A percentile compares a stretch with the other conserved stretches of the same genome.
These are phyloP conservation scores for Geotrichum carabidarum DNA, from an alignment of 1,139 yeast species.

Conservation along the genomic window DNA sequence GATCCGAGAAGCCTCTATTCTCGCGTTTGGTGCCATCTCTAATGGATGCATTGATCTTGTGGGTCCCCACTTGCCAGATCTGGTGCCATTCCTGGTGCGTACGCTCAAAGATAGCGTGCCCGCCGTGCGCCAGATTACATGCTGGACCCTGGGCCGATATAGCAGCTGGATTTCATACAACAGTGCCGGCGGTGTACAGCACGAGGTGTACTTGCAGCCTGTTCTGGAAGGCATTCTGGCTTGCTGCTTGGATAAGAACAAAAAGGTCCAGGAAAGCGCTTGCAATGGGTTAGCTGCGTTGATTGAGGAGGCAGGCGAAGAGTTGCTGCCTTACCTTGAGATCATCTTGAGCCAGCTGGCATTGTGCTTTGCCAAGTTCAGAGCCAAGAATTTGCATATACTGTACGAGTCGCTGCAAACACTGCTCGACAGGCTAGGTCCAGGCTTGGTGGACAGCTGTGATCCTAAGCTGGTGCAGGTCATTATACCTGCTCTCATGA, in stretches of 20 bases:
- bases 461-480: conserved; percentile 54
- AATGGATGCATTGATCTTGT: conserved; percentile 78
- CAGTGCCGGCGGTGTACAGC: conserved; percentile 50
- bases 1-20: conserved; percentile 83
- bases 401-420: conserved; percentile 92
- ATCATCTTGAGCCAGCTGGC: conserved; percentile 67
- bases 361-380: conserved; percentile 69
- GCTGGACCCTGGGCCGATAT: conserved; percentile 92
- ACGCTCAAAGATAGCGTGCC: conserved; percentile 72
- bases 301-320: conserved; percentile 67
- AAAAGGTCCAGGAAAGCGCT: conserved; percentile 92
- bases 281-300: conserved; percentile 81
- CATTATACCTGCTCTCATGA: conserved; percentile 73
- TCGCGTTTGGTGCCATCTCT: conserved; percentile 93
- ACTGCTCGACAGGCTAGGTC: conserved; percentile 70
- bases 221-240: conserved; percentile 70
- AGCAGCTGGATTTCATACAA: conserved; percentile 61
- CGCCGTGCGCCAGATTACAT: conserved; percentile 83
- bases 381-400: conserved; percentile 72
- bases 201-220: conserved; percentile 58
- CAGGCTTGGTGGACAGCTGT: conserved; percentile 26
- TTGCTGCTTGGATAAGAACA: conserved; percentile 75
- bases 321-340: conserved; percentile 54
- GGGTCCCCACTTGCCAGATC: conserved; percentile 64
- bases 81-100: conserved; percentile 81